Conservation (phyloP, 352 stramenopile genomes). For the Blastocystis sp. region DNA sequence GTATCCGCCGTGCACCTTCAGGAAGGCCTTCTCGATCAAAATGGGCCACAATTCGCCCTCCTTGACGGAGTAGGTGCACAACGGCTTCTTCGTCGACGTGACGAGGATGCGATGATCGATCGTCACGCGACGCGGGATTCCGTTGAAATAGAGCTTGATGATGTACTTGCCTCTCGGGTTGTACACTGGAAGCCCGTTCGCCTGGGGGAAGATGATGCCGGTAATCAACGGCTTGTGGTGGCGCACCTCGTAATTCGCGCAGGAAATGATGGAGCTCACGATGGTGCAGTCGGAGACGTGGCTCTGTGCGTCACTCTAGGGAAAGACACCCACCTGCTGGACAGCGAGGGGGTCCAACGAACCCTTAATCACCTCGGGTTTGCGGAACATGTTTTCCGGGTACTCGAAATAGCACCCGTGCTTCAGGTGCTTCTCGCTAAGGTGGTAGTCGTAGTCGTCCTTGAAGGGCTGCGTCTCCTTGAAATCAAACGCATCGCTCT, state of each 20-base stretch:
- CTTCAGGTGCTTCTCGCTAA: not conserved
- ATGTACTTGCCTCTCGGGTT: conserved; percentile 93
- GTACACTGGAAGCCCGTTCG: conserved; percentile 79
- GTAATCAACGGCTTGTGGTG: conserved; percentile 88
- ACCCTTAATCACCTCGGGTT: conserved; percentile 12
- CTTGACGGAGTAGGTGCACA: conserved; percentile 84
- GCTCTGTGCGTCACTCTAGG: conserved; percentile 77
- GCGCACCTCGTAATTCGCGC: conserved; percentile 87
- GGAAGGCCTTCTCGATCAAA: conserved; percentile 96
- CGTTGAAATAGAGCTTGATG: conserved; percentile 94
- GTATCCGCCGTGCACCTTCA: conserved; percentile 96
- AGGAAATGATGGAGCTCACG: conserved; percentile 88
- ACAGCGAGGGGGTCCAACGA: conserved; percentile 40
- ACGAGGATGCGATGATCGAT: conserved; percentile 93
- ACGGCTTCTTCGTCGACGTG: conserved; percentile 80
- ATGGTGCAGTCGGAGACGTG: conserved; percentile 91
- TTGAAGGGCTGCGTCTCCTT: not conserved
- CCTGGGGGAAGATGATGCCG: conserved; percentile 92
- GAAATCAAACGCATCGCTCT: conserved; percentile 20
- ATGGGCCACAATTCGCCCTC: conserved; percentile 86
- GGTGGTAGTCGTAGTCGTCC: conserved; percentile 35
- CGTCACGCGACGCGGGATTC: conserved; percentile 85
- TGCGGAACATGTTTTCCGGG: not conserved
- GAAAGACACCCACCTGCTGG: not conserved
- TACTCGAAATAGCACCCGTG: not conserved